A percentile compares a stretch with the other conserved stretches of the same genome.
Evolutionary conservation across 805 yeast genomes (phyloP).

Genomic region (Saccharomyces mikatae): DNA sequence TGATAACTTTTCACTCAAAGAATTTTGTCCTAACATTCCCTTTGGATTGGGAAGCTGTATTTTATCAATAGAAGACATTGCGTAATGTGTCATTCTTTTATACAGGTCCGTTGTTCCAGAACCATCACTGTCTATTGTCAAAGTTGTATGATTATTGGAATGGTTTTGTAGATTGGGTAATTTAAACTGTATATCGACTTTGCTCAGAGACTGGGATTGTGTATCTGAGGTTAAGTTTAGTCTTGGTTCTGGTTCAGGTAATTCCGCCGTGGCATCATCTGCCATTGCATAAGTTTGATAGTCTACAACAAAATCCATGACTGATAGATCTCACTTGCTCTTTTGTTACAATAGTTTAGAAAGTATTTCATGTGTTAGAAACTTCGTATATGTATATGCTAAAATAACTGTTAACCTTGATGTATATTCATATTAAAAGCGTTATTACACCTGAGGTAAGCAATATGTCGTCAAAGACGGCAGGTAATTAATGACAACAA

Average conservation of each 20-base stretch:
- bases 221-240: conserved; percentile 9
- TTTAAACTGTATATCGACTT: conserved; percentile 6
- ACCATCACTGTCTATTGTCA: not conserved
- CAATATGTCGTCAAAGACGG: not conserved
- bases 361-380: not conserved
- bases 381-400: not conserved
- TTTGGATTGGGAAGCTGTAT: not conserved
- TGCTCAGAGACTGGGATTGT: not conserved
- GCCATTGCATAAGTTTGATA: conserved; percentile 37
- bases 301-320: conserved; percentile 38
- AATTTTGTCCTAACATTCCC: not conserved
- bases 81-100: conserved; percentile 18
- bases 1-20: conserved; percentile 1
- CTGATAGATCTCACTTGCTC: not conserved
- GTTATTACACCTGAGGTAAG: not conserved
- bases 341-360: not conserved
- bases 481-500: not conserved
- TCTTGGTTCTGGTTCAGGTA: conserved; percentile 26
- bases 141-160: not conserved
- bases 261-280: conserved; percentile 22
- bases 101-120: conserved; percentile 6
- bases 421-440: not conserved
- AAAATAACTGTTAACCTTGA: not conserved
- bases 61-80: conserved; percentile 9
- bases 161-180: conserved; percentile 5